Percentiles rank a stretch among this genome's conserved stretches.
Evolutionary conservation across 345 rosid genomes (phyloP).

Genomic region (Heritiera littoralis): DNA sequence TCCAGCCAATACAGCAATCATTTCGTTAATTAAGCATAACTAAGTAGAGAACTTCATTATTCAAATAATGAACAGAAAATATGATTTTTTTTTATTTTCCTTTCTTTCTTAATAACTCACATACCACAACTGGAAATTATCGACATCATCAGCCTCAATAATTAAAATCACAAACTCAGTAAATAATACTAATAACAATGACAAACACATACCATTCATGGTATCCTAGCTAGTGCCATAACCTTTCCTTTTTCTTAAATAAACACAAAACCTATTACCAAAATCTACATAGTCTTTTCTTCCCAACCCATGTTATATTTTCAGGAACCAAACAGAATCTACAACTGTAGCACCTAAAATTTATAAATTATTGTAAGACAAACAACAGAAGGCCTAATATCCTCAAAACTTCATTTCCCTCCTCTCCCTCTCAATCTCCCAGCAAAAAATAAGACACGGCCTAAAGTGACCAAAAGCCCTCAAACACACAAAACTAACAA

Average conservation of each 20-base stretch:
- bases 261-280: constrained; percentile 22
- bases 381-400: neutral
- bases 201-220: constrained; percentile 6
- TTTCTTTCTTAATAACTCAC: neutral
- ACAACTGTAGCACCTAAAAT: neutral
- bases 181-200: neutral
- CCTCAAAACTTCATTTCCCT: constrained; percentile 25
- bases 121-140: neutral
- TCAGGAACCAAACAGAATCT: constrained; percentile 22
- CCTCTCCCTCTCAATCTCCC: neutral
- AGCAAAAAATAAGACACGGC: constrained; percentile 19
- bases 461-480: constrained; percentile 16
- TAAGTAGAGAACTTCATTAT: neutral
- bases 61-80: neutral
- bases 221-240: neutral
- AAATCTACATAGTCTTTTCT: constrained; percentile 16
- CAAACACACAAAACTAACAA: constrained; percentile 10
- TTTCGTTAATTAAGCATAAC: neutral
- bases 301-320: neutral
- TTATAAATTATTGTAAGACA: neutral
- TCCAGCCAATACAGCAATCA: neutral
- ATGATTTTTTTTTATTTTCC: neutral
- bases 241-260: constrained; percentile 27
- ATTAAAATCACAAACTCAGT: neutral
- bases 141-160: constrained; percentile 2